Base-by-base conservation (phyloP, 768 basidiomycete species). In the Antrodiella citrinella region DNA sequence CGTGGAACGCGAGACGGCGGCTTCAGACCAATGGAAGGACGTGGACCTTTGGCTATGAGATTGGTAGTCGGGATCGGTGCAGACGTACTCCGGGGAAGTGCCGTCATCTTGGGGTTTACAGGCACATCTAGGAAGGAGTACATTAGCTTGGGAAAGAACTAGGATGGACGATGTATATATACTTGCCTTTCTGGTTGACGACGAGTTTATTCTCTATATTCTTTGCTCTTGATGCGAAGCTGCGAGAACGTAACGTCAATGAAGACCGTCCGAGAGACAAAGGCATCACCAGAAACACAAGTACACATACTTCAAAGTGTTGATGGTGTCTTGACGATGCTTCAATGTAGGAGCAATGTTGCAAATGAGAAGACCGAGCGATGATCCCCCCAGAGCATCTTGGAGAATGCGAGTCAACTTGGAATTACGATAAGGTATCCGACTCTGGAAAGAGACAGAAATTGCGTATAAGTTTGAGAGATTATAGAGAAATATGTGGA, bases 381-480 rank as follows among this genome's bases (percentile, higher is more conserved):
- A 84, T 1, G 78, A 74, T 11, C 92, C 92, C 19, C 90, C 90
- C 1, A 95, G 78, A 0, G 91, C 90, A 54, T 91, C 90, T 82
- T 93, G 90, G 1, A 95, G 75, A 47, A 94, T 82, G 21, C 92
- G 74, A 0, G 91, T 95, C 26, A 94, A 72, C 62, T 92, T 92
- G 0, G 89, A 88, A 62, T 94, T 88, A 41, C 92, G 81, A 61
- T 93, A 94, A 0, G 92, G 92, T 52, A 94, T 85, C 20, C 89
- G 82, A 23, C 80, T 69, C 84, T 88, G 50, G 21, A 15, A 13
- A 38, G 39, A 35, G 30, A 35, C n/a, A n/a, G n/a, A n/a, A n/a
- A n/a, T n/a, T n/a, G n/a, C 4, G n/a, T 23, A 35, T 26, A 24
- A 20, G 38, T 26, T 30, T 25, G 38, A 7, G 4, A 13, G n/a